Evolutionary conservation across 2,329 filamentous ascomycete genomes (phyloP).

Genomic region (Aureobasidium melanogenum): DNA sequence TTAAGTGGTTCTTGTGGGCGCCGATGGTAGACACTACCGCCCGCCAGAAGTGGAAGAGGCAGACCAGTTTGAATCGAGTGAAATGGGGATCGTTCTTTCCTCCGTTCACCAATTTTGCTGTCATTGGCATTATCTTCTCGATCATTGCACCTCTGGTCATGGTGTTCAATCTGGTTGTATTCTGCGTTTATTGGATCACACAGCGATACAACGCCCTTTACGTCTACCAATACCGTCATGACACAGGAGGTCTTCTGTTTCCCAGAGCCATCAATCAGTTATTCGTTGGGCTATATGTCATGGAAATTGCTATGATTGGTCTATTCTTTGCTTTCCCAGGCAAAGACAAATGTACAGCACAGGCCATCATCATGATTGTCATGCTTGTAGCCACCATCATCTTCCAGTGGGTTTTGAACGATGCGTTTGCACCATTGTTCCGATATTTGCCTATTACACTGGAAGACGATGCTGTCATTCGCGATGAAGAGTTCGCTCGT

Average conservation of each 20-base stretch:
- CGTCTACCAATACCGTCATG: slow-evolving; percentile 77
- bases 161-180: slow-evolving; percentile 88
- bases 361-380: slow-evolving; percentile 80
- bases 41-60: slow-evolving; percentile 73
- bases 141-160: slow-evolving; percentile 85
- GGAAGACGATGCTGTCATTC: slow-evolving; percentile 87
- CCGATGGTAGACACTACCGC: slow-evolving; percentile 70
- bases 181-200: slow-evolving; percentile 83
- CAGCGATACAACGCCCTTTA: slow-evolving; percentile 97
- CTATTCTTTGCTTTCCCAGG: slow-evolving; percentile 70
- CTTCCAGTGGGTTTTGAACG: slow-evolving; percentile 75
- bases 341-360: slow-evolving; percentile 55
- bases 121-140: slow-evolving; percentile 78
- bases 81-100: slow-evolving; percentile 93
- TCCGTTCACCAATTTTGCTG: slow-evolving; percentile 92
- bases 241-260: slow-evolving; percentile 88
- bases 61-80: slow-evolving; percentile 67
- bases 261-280: slow-evolving; percentile 90
- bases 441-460: slow-evolving; percentile 88
- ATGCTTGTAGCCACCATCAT: slow-evolving; percentile 59
- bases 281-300: slow-evolving; percentile 93
- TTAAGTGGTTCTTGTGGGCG: slow-evolving; percentile 64
- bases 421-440: slow-evolving; percentile 75
- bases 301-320: slow-evolving; percentile 84
- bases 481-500: slow-evolving; percentile 79